Evolutionary conservation across 2,329 filamentous ascomycete species (phyloP).

Genomic region (Xylariales sp.): DNA sequence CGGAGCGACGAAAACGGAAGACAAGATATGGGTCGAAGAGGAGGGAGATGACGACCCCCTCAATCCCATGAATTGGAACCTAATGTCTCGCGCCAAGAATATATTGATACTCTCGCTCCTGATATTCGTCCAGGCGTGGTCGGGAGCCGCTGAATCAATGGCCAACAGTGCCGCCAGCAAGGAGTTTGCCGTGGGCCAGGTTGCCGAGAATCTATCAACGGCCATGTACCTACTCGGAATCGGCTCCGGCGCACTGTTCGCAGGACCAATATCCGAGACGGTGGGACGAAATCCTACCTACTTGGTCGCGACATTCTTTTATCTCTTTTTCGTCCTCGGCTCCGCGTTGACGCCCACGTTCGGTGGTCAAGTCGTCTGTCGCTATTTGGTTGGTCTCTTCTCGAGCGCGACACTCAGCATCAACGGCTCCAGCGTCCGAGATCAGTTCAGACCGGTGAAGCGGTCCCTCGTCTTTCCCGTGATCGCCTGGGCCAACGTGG

Average conservation of each 20-base stretch:
- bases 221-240: constrained; percentile 33
- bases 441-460: too few relatives aligned
- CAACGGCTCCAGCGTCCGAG: too few relatives aligned
- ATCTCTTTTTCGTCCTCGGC: too few relatives aligned
- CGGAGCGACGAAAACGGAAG: too few relatives aligned
- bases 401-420: too few relatives aligned
- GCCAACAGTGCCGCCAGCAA: constrained; percentile 7
- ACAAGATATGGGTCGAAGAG: too few relatives aligned
- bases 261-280: constrained; percentile 33
- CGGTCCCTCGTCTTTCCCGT: too few relatives aligned
- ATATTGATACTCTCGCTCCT: constrained; percentile 5
- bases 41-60: constrained; percentile 10
- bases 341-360: too few relatives aligned
- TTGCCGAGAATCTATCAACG: constrained; percentile 12
- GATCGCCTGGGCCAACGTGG: too few relatives aligned
- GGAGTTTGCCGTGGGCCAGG: constrained; percentile 9
- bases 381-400: too few relatives aligned
- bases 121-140: constrained; percentile 8
- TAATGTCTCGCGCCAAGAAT: constrained; percentile 6
- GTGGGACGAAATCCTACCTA: constrained; percentile 35
- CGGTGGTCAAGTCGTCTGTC: too few relatives aligned
- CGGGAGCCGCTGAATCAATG: constrained; percentile 9
- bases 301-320: too few relatives aligned
- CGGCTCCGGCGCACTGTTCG: constrained; percentile 29
- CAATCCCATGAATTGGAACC: constrained; percentile 13